Evolutionary conservation across 495 filamentous ascomycete genomes (phyloP), one percentile per base, ranked within the genome.

Genomic region (Hypoxylon fuscum): DNA sequence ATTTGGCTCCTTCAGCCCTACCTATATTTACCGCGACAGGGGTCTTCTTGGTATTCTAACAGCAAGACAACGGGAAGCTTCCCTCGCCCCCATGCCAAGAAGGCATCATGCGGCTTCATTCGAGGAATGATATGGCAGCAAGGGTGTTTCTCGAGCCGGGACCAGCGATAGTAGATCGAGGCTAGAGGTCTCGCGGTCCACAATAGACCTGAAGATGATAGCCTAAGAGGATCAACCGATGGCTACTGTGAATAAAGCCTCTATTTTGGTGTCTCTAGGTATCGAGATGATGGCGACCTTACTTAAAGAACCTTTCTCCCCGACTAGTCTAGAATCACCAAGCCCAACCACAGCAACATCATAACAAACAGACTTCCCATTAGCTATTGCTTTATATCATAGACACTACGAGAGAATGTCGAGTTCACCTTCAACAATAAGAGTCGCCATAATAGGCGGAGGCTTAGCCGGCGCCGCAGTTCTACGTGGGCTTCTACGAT

Each of bases 361-460:
- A 6, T 21, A 10, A 41, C 14, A 41, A 5, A 9, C 38, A 15
- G 8, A 14, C 11, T 20, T 18, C 31, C 31, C 14, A 27, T n/a
- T 4, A 11, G 25, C 21, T 2, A 18, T 48, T 15, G 0, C 11
- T 23, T 9, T 3, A 17, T 20, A 50, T 7, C 23, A 2, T 22
- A 27, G 0, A 18, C 15, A 11, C 17, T 11, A 2, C 4, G 18
- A 29, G 15, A 38, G n/a, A 27, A 71, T 71, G 68, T 58, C 50
- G n/a, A 48, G 35, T 29, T 62, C 64, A 8, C 52, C 58, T 22
- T 67, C 62, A 11, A 60, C 59, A 37, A 68, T 73, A 41, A 45
- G 71, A 35, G 59, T 76, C 29, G 74, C 74, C 37, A 76, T 76
- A 44, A 66, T 74, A 42, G 74, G 74, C 45, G 72, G 74, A 3